Evolutionary conservation across 2,329 filamentous ascomycete genomes (phyloP).

Genomic region (Dactylellina haptotyla): DNA sequence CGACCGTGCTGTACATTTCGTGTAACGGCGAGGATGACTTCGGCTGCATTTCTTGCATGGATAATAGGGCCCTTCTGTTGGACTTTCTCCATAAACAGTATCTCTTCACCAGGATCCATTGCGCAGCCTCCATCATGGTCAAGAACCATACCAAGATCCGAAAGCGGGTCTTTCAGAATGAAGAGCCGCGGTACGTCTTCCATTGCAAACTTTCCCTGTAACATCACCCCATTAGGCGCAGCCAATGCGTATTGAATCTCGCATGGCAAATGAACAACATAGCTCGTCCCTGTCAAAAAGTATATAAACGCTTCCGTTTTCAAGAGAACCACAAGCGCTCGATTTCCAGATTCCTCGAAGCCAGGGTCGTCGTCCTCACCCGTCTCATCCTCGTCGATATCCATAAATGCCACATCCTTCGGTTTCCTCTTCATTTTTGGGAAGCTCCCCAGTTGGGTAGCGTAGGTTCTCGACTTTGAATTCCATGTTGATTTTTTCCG

Average conservation of each 20-base stretch:
- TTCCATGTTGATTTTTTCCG: slow-evolving; percentile 57
- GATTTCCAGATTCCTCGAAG: slow-evolving; percentile 56
- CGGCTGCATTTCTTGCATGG: slow-evolving; percentile 60
- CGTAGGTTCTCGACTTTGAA: slow-evolving; percentile 62
- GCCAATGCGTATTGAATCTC: slow-evolving; percentile 89
- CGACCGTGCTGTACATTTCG: slow-evolving; percentile 78
- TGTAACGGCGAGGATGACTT: slow-evolving; percentile 80
- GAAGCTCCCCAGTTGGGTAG: slow-evolving; percentile 57
- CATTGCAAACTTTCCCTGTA: slow-evolving; percentile 75
- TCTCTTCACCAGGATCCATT: slow-evolving; percentile 80
- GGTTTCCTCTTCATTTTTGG: slow-evolving; percentile 55
- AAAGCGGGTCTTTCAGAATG: slow-evolving; percentile 83
- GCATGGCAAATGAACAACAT: slow-evolving; percentile 92
- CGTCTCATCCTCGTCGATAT: slow-evolving; percentile 57
- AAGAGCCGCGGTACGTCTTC: slow-evolving; percentile 78
- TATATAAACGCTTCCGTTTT: slow-evolving; percentile 93
- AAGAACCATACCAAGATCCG: slow-evolving; percentile 87
- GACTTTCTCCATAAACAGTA: slow-evolving; percentile 78
- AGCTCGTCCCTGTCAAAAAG: slow-evolving; percentile 85
- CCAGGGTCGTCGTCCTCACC: slow-evolving; percentile 59
- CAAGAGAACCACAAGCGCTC: slow-evolving; percentile 87
- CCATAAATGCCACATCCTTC: slow-evolving; percentile 55
- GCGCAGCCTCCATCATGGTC: slow-evolving; percentile 67
- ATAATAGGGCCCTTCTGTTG: slow-evolving; percentile 68
- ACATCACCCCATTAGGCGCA: slow-evolving; percentile 81